phyloP scores from a whole-genome alignment of 352 stramenopile genomes.

The Globisporangium cylindrosporum region DNA sequence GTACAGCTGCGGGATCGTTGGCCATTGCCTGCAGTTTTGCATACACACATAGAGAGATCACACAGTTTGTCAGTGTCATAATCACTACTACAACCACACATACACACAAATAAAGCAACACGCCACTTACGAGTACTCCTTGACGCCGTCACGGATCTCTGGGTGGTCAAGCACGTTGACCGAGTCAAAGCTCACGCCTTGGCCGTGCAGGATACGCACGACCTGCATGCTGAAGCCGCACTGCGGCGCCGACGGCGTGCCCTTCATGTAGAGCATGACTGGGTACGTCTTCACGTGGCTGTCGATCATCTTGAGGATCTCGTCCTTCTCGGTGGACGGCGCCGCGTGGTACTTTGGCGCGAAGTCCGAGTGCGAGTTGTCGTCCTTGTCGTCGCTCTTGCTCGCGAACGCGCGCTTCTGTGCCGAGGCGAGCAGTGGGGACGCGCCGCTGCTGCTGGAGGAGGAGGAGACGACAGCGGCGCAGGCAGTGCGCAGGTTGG shows the following conservation, averaged over 20 bases:
- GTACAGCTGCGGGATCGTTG: slow-evolving; percentile 98
- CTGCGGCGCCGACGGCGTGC: slow-evolving; percentile 94
- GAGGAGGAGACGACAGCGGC: neutral
- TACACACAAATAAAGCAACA: neutral
- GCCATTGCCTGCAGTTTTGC: slow-evolving; percentile 82
- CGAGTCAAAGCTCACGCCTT: slow-evolving; percentile 94
- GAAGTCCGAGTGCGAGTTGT: slow-evolving; percentile 88
- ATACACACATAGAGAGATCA: slow-evolving; percentile 1
- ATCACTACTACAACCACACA: neutral
- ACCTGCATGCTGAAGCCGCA: slow-evolving; percentile 98
- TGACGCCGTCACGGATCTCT: slow-evolving; percentile 97
- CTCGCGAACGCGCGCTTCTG: slow-evolving; percentile 36
- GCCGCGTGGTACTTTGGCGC: slow-evolving; percentile 83
- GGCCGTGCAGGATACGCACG: slow-evolving; percentile 92
- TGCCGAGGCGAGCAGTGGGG: slow-evolving; percentile 1
- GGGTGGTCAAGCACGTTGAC: slow-evolving; percentile 99
- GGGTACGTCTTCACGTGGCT: slow-evolving; percentile 89
- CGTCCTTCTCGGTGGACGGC: slow-evolving; percentile 83
- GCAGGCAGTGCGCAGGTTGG: slow-evolving; percentile 12
- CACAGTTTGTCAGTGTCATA: neutral
- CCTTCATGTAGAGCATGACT: slow-evolving; percentile 99
- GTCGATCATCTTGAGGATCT: slow-evolving; percentile 90
- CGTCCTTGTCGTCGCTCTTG: slow-evolving; percentile 30
- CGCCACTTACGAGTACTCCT: slow-evolving; percentile 95
- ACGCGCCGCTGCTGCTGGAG: slow-evolving; percentile 1